Evolutionary conservation across 345 rosid species (phyloP).

Genomic region (Populus nigra): DNA sequence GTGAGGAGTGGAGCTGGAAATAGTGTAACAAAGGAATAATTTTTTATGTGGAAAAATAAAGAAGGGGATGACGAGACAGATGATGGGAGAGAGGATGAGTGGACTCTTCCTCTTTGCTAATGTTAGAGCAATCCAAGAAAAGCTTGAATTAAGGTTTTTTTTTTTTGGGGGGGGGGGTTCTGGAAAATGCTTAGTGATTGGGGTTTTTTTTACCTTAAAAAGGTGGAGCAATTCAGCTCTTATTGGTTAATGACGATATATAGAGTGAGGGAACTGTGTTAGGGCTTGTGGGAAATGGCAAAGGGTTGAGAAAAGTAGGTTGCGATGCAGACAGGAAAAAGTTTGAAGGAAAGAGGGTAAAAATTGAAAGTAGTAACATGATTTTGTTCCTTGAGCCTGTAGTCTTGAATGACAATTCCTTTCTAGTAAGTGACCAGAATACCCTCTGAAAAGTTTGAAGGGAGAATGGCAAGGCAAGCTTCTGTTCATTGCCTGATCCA

Average conservation of each 20-base stretch:
- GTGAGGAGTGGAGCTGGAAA: slow-evolving; percentile 5
- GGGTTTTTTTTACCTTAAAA: slow-evolving; percentile 13
- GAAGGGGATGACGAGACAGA: slow-evolving; percentile 21
- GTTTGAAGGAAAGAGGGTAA: slow-evolving; percentile 2
- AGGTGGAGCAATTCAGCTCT: slow-evolving; percentile 10
- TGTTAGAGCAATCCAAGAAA: slow-evolving; percentile 26
- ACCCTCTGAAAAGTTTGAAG: slow-evolving; percentile 9
- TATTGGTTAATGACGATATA: background rate
- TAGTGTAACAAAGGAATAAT: slow-evolving; percentile 11
- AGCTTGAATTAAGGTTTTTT: background rate
- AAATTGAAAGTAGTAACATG: slow-evolving; percentile 29
- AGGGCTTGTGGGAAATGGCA: slow-evolving; percentile 10
- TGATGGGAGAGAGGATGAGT: slow-evolving; percentile 24
- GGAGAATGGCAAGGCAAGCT: background rate
- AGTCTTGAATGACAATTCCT: slow-evolving; percentile 32
- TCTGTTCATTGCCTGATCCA: background rate
- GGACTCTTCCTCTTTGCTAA: slow-evolving; percentile 9
- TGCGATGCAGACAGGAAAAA: slow-evolving; percentile 22
- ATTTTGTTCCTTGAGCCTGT: slow-evolving; percentile 23
- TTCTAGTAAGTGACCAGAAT: slow-evolving; percentile 3
- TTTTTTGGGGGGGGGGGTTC: background rate
- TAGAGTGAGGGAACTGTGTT: background rate
- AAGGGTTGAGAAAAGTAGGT: slow-evolving; percentile 11
- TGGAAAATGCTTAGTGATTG: slow-evolving; percentile 12
- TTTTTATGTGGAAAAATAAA: background rate